A percentile compares a stretch with the other conserved stretches of the same genome.
phyloP scores from a whole-genome alignment of 2,329 filamentous ascomycete species.

The Penicillium sp. region DNA sequence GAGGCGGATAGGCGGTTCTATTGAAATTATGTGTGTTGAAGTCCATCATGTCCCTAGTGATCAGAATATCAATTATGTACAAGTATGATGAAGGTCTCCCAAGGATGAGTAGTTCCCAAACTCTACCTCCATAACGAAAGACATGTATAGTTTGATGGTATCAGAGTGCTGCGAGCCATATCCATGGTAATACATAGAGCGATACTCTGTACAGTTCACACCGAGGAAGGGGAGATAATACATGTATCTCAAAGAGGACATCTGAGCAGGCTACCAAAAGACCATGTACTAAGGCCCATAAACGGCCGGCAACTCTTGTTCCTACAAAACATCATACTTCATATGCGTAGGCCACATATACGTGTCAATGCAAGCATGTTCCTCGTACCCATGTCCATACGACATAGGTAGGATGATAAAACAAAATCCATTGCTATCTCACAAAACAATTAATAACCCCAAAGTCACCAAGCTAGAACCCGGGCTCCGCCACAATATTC shows the following conservation, averaged over 20 bases:
- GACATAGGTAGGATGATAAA: no score
- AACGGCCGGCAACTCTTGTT: not conserved
- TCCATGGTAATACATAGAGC: no score
- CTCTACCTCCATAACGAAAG: no score
- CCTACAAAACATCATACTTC: not conserved
- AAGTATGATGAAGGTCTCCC: not conserved
- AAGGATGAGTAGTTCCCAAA: no score
- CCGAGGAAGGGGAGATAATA: not conserved
- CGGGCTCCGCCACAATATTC: not conserved
- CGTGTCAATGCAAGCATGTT: not conserved
- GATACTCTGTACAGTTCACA: no score
- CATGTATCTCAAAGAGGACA: not conserved
- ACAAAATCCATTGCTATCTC: not conserved
- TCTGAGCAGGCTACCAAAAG: not conserved
- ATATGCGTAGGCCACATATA: not conserved
- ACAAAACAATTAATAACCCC: not conserved
- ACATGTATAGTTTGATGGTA: no score
- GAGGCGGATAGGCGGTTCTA: slow-evolving; percentile 33
- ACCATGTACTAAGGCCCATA: not conserved
- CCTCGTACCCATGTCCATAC: no score
- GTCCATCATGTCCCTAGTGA: no score
- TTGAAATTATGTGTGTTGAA: not conserved
- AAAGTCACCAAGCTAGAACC: not conserved
- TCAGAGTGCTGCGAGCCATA: not conserved
- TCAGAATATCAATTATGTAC: not conserved